Base-by-base conservation (phyloP, 2,329 filamentous ascomycete species). In the Thelonectria olida region DNA sequence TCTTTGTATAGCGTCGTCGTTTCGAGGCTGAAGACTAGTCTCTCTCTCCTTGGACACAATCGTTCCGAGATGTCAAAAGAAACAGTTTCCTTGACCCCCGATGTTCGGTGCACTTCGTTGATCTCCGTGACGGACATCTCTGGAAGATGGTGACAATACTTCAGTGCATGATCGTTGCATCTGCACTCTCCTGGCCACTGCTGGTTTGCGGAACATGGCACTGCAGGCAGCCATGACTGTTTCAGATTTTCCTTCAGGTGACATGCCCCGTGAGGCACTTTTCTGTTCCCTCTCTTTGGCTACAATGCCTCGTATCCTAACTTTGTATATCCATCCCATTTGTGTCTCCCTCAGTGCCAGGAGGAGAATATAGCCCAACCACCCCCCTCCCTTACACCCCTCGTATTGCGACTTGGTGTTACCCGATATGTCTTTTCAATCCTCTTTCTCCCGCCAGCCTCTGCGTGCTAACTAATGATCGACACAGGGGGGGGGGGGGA, bases 1-100 rank as follows among this genome's bases (percentile, higher is more conserved):
- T 50, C 28, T 58, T 61, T 63, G 57, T 65, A 39, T 61, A 63
- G 63, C 63, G 63, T 58, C 25, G 50, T 41, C 20, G n/a, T 59
- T 61, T 47, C 27, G 22, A 28, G 57, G 61, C 53, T 52, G 41
- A 39, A 28, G 45, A 38, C 23, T 51, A 49, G 45, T 58, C 54
- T 52, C 34, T 63, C 52, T 52, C 34, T 63, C 52, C 20, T 53
- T 42, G 31, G 28, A 36, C 39, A 39, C 39, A 39, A 42, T 48
- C 9, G 25, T 54, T 59, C 49, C 22, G 23, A 34, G 15, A 25
- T 34, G 9, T 25, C 17, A 15, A 39, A n/a, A 13, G 8, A 34
- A 22, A 8, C 13, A 34, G 10, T 12, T 17, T n/a, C 17, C 25
- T 7, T 8, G 9, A 2, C n/a, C 15, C 5, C 4, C 39, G 31